Base-by-base conservation (phyloP, 164 flowering plant species). In the Malania oleifera region DNA sequence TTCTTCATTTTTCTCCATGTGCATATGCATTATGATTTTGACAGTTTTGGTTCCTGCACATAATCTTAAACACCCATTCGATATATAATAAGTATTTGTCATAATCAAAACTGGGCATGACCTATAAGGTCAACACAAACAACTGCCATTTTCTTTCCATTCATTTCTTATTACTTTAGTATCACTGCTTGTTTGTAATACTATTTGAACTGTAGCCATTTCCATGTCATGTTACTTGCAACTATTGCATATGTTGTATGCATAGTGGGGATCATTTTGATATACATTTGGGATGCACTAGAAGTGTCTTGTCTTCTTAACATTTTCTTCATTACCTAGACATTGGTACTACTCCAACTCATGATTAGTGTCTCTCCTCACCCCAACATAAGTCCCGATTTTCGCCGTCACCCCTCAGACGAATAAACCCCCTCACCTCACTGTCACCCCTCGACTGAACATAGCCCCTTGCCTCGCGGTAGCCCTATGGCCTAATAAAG, bases 131-230 rank as follows among this genome's bases (percentile, higher is more conserved):
- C n/a, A n/a, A n/a, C n/a, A n/a, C n/a, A 25, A 11, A 5, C 13
- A 38, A 38, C 13, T 12, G 14, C 1, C 41, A 38, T 38, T 38
- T 38, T 7, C 41, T n/a, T n/a, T 5, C 22, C 18, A 43, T 17
- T 22, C 46, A 17, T 17, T 43, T 17, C 22, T 43, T 17, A 8
- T 46, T 22, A 20, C 26, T 23, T 20, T 19, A 9, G 13, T 24
- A 34, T 31, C 18, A 20, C 27, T 60, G 28, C 59, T 61, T 38
- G 65, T 38, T 31, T 17, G 1, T 28, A 18, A 51, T 29, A 23
- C 57, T 24, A 35, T 52, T 73, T 57, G 29, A 17, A 19, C 29
- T 50, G 53, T 29, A 50, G 53, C 53, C 53, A 27, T 29, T 23
- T 50, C 34, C 53, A 50, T 25, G 53, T 50, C 14, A 50, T 50